Conservation (phyloP, 1,139 yeast genomes). For the Geotrichum aggregatum region DNA sequence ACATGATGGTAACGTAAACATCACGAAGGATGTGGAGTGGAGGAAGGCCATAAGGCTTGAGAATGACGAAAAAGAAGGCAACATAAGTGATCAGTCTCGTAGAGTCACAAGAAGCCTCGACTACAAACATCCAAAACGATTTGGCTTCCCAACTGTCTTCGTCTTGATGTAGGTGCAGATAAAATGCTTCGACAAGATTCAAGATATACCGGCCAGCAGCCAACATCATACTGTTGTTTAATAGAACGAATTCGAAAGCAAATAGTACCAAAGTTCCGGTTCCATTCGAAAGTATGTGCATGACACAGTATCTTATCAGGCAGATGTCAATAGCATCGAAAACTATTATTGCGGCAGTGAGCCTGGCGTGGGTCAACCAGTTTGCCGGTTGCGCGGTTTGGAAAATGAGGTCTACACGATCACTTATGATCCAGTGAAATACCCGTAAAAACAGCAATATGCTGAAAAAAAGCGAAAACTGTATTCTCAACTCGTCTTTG, state of each 20-base stretch:
- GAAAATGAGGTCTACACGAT: conserved; percentile 38
- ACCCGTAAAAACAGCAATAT: conserved; percentile 54
- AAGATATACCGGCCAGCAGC: conserved; percentile 49
- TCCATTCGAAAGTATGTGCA: conserved; percentile 48
- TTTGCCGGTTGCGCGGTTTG: conserved; percentile 35
- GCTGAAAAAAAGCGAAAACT: conserved; percentile 41
- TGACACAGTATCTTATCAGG: conserved; percentile 54
- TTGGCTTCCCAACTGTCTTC: conserved; percentile 74
- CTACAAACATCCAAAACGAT: conserved; percentile 53
- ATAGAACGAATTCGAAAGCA: conserved; percentile 72
- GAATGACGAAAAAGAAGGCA: conserved; percentile 48
- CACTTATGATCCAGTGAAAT: conserved; percentile 67
- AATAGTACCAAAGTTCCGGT: conserved; percentile 50
- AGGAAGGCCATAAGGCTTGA: conserved; percentile 46
- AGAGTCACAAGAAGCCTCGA: conserved; percentile 50
- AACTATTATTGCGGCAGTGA: conserved; percentile 41
- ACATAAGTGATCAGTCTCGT: conserved; percentile 46
- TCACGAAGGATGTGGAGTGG: conserved; percentile 70
- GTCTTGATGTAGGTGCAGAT: conserved; percentile 48
- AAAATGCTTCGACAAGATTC: conserved; percentile 55
- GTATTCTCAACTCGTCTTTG: conserved; percentile 52
- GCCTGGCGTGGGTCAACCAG: conserved; percentile 37
- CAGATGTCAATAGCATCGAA: conserved; percentile 50
- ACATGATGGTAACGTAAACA: conserved; percentile 51
- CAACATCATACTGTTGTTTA: conserved; percentile 54